Evolutionary conservation across 768 basidiomycete species (phyloP).

Genomic region (Strobilomyces confusus): DNA sequence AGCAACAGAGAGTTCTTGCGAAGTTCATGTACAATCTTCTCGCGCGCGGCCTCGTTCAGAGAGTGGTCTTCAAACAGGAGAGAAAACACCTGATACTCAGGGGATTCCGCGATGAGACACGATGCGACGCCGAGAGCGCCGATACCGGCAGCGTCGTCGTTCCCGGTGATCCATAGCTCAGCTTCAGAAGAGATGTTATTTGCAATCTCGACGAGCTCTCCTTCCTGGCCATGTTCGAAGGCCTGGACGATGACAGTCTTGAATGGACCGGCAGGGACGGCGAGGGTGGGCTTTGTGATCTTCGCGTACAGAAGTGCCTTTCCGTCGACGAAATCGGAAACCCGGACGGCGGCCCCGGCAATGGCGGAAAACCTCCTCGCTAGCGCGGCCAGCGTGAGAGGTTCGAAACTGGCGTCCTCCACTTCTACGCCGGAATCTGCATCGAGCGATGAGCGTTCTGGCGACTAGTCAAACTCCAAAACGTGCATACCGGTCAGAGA

Average conservation of each 20-base stretch:
- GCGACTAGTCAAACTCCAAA: not conserved
- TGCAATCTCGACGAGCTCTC: conserved; percentile 25
- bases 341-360: conserved; percentile 8
- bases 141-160: conserved; percentile 29
- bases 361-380: conserved; percentile 10
- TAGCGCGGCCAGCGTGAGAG: conserved; percentile 11
- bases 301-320: conserved; percentile 15
- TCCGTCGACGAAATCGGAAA: conserved; percentile 9
- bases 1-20: conserved; percentile 26
- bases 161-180: conserved; percentile 29
- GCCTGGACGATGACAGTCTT: conserved; percentile 26
- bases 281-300: conserved; percentile 13
- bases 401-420: conserved; percentile 14
- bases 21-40: conserved; percentile 23
- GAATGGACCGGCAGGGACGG: conserved; percentile 15
- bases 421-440: conserved; percentile 16
- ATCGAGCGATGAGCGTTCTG: not conserved
- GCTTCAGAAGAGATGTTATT: conserved; percentile 23
- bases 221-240: conserved; percentile 25
- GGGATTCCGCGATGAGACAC: conserved; percentile 28
- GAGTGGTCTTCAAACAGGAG: conserved; percentile 30
- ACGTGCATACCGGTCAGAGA: conserved; percentile 18
- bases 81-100: conserved; percentile 27
- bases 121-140: conserved; percentile 29
- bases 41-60: conserved; percentile 18